Percentiles rank a stretch among this genome's conserved stretches.
Evolutionary conservation across 2,329 filamentous ascomycete genomes (phyloP).

Genomic region (Neofusicoccum kwambonambiense): DNA sequence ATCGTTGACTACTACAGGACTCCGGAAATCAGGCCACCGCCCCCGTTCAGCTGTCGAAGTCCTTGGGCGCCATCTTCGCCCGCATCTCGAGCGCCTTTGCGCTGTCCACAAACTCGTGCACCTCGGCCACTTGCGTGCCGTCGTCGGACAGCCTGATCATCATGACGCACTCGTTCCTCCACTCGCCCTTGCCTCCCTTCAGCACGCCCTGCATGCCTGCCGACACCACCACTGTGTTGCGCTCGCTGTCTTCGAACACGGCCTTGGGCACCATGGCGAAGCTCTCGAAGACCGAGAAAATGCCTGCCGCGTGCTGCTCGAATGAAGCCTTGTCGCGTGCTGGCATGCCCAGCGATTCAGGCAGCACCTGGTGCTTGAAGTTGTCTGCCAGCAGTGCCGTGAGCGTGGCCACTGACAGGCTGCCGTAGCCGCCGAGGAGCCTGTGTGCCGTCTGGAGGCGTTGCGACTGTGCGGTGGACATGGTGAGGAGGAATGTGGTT

Average conservation of each 20-base stretch:
- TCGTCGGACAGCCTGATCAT: constrained; percentile 21
- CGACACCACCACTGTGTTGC: constrained; percentile 39
- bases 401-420: constrained; percentile 41
- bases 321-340: constrained; percentile 38
- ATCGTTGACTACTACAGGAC: too few relatives aligned
- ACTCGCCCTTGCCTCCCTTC: constrained; percentile 23
- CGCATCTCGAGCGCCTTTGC: constrained; percentile 32
- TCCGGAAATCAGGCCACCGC: neutral
- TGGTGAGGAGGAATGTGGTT: neutral
- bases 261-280: constrained; percentile 41
- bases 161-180: constrained; percentile 26
- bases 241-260: constrained; percentile 33
- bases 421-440: constrained; percentile 42
- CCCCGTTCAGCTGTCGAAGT: neutral
- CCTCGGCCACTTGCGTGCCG: constrained; percentile 23
- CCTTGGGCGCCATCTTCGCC: constrained; percentile 33
- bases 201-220: constrained; percentile 34
- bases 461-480: constrained; percentile 18
- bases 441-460: constrained; percentile 31
- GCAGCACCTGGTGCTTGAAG: constrained; percentile 44
- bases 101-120: constrained; percentile 46
- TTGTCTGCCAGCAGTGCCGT: constrained; percentile 34
- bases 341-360: constrained; percentile 41
- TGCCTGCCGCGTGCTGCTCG: constrained; percentile 38
- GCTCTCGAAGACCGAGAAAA: constrained; percentile 43